Percentiles rank a stretch among this genome's conserved stretches.
These are phyloP conservation scores for Xanthoceras sorbifolium DNA, from an alignment of 345 rosid species.

Conservation along the genomic window DNA sequence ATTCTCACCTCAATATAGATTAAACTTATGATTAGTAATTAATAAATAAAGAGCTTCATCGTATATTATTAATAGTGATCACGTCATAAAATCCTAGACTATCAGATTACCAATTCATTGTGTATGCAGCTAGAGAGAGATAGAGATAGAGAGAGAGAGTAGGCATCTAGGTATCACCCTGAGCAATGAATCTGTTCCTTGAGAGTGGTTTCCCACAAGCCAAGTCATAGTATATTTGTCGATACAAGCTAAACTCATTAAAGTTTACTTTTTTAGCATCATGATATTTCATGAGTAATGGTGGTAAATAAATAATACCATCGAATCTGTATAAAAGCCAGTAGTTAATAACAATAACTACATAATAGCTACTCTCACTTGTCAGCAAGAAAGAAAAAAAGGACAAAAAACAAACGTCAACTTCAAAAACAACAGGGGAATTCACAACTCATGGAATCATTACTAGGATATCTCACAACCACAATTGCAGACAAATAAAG, in stretches of 20 bases:
- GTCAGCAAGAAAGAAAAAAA: neutral
- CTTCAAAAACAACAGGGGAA: neutral
- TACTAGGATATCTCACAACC: slow-evolving; percentile 17
- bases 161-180: neutral
- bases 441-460: neutral
- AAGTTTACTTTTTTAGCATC: no score
- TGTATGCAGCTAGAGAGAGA: no score
- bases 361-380: neutral
- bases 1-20: neutral
- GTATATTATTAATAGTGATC: no score
- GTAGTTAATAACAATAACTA: neutral
- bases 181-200: neutral
- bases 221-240: no score
- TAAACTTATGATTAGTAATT: neutral
- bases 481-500: slow-evolving; percentile 5
- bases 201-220: neutral
- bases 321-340: neutral
- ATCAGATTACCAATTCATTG: no score
- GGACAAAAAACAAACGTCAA: neutral
- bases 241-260: neutral
- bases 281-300: neutral
- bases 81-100: no score
- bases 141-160: neutral
- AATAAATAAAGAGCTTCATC: neutral
- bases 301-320: neutral